Percentiles rank a stretch among this genome's conserved stretches.
Evolutionary conservation across 176 grass and related monocot species (phyloP).

Genomic region (Oryza coarctata): DNA sequence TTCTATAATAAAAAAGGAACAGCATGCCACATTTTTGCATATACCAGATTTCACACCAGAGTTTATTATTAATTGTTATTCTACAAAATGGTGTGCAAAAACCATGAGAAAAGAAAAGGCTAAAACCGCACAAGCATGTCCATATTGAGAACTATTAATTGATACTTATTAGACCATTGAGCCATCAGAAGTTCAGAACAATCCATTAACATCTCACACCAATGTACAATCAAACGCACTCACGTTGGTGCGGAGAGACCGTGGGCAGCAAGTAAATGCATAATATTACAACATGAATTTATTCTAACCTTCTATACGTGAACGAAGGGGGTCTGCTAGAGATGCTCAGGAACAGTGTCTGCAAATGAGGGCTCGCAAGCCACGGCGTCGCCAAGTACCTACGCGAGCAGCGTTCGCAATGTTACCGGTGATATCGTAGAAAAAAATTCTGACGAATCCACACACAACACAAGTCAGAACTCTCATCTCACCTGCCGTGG

Average conservation of each 20-base stretch:
- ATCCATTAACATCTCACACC: background rate
- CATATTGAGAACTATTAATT: background rate
- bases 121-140: background rate
- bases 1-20: background rate
- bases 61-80: background rate
- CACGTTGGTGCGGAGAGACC: background rate
- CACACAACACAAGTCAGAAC: background rate
- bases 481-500: slow-evolving; percentile 64
- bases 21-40: background rate
- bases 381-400: slow-evolving; percentile 93
- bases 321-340: slow-evolving; percentile 60
- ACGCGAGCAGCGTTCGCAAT: background rate
- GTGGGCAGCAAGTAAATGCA: background rate
- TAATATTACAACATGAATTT: background rate
- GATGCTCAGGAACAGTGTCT: slow-evolving; percentile 80
- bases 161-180: background rate
- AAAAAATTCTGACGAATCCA: background rate
- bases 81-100: background rate
- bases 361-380: slow-evolving; percentile 92
- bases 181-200: slow-evolving; percentile 1
- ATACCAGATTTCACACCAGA: background rate
- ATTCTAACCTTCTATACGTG: slow-evolving; percentile 65
- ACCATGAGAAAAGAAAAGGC: background rate
- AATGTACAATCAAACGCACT: background rate
- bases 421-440: background rate